Evolutionary conservation across 768 basidiomycete genomes (phyloP).

Genomic region (Russula sp.): DNA sequence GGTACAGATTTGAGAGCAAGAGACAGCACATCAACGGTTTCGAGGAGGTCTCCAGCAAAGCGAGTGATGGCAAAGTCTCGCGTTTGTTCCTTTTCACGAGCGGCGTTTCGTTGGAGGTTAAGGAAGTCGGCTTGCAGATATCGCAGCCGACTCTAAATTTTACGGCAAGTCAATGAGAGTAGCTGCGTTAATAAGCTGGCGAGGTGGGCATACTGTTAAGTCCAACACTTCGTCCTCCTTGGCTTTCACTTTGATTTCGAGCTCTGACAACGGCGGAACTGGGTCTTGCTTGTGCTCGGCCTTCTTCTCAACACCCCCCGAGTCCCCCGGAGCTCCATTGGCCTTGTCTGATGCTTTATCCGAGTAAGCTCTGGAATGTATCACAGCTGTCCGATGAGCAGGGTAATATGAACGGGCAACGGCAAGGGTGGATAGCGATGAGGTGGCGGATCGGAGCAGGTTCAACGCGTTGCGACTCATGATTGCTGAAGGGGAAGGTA

Average conservation of each 20-base stretch:
- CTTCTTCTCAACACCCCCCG: conserved; percentile 28
- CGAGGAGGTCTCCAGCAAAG: conserved; percentile 85
- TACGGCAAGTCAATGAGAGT: conserved; percentile 15
- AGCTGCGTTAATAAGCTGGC: neutral
- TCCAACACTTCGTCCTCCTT: conserved; percentile 80
- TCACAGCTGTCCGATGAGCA: conserved; percentile 22
- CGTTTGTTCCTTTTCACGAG: conserved; percentile 86
- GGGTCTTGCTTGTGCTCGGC: conserved; percentile 18
- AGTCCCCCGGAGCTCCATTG: conserved; percentile 23
- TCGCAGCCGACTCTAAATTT: conserved; percentile 68
- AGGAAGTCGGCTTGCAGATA: conserved; percentile 94
- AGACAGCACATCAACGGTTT: conserved; percentile 84
- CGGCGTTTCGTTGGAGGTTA: conserved; percentile 88
- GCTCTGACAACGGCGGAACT: conserved; percentile 28
- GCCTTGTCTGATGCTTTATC: conserved; percentile 39
- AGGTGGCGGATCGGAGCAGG: conserved; percentile 51
- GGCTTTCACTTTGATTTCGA: conserved; percentile 56
- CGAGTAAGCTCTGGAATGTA: conserved; percentile 47
- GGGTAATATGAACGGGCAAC: conserved; percentile 33
- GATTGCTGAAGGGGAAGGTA: conserved; percentile 17
- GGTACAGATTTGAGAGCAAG: conserved; percentile 81
- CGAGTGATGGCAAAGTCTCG: conserved; percentile 88
- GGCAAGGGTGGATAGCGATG: conserved; percentile 45
- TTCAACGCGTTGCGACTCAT: conserved; percentile 51
- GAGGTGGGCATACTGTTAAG: conserved; percentile 53